Conservation (phyloP, 2,329 filamentous ascomycete species). For the Aureobasidium sp. region DNA sequence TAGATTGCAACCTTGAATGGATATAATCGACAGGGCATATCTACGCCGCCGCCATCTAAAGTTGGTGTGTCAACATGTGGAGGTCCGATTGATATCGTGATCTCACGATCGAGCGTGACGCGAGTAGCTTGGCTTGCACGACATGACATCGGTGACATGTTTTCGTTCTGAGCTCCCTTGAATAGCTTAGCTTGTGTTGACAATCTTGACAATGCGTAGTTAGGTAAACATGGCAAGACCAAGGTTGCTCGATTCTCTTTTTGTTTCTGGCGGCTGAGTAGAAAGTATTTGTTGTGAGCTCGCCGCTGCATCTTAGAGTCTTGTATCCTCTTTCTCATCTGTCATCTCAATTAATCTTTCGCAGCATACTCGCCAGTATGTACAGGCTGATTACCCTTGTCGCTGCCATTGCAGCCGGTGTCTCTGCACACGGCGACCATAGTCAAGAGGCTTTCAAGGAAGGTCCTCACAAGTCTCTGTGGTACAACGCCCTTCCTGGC, state of each 20-base stretch:
- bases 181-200: conserved; percentile 5
- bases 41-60: not conserved
- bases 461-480: conserved; percentile 65
- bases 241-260: not conserved
- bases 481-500: conserved; percentile 76
- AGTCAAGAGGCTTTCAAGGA: conserved; percentile 51
- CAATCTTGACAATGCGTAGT: conserved; percentile 13
- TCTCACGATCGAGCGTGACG: not conserved
- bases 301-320: not conserved
- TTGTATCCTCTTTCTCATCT: not conserved
- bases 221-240: conserved; percentile 13
- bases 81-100: not conserved
- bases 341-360: not conserved
- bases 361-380: conserved; percentile 1
- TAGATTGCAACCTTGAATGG: not conserved
- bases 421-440: conserved; percentile 50
- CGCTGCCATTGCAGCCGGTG: conserved; percentile 40
- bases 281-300: not conserved
- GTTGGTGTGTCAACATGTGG: conserved; percentile 7
- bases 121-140: not conserved
- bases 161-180: conserved; percentile 10
- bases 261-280: not conserved
- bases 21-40: not conserved
- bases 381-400: conserved; percentile 19
- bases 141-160: not conserved